Evolutionary conservation across 2,329 filamentous ascomycete genomes (phyloP).

Genomic region (Trichoderma sp.): DNA sequence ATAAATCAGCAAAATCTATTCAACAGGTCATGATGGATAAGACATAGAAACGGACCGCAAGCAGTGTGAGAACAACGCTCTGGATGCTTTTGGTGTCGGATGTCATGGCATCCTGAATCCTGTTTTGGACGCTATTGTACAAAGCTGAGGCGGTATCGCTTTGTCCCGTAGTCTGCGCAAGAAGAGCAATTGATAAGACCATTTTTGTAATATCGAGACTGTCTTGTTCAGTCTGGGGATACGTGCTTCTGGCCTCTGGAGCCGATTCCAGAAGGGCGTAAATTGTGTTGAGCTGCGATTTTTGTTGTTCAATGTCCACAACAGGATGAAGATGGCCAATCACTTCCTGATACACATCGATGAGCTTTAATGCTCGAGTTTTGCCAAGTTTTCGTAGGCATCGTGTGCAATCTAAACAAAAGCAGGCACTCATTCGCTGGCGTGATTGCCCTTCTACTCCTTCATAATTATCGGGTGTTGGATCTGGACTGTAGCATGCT

Average conservation of each 20-base stretch:
- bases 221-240: neutral
- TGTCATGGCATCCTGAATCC: neutral
- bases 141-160: neutral
- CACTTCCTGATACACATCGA: neutral
- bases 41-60: neutral
- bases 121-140: neutral
- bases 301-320: neutral
- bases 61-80: neutral
- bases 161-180: neutral
- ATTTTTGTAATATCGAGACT: neutral
- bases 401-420: neutral
- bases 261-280: neutral
- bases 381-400: neutral
- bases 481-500: neutral
- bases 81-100: neutral
- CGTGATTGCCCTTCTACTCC: neutral
- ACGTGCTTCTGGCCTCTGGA: accelerated
- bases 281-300: neutral
- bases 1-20: neutral
- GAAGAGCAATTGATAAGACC: neutral
- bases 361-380: neutral
- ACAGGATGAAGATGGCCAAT: neutral
- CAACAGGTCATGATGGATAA: too few relatives aligned
- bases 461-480: neutral
- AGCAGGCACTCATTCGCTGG: neutral